Percentiles rank a stretch among this genome's conserved stretches.
phyloP scores from a whole-genome alignment of 257 asterid genomes.

The Avicennia marina region DNA sequence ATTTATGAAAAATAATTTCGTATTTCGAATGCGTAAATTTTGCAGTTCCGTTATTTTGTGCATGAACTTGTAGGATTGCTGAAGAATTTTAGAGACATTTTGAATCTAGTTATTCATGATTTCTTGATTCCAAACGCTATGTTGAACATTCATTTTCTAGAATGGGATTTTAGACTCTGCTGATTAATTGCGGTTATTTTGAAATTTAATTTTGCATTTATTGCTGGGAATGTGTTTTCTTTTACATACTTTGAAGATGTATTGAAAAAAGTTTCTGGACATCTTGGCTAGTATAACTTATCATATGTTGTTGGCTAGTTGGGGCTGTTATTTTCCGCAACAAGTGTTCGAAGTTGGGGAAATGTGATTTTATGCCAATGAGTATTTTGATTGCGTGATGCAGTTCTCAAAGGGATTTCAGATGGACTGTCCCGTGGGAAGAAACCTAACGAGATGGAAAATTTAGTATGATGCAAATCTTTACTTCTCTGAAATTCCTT shows the following conservation, averaged over 20 bases:
- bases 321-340: slow-evolving; percentile 4
- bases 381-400: slow-evolving; percentile 22
- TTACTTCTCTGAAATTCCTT: background rate
- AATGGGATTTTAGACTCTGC: background rate
- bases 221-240: background rate
- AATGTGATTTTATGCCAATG: background rate
- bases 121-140: background rate
- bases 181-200: background rate
- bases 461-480: slow-evolving; percentile 37
- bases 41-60: too few species aligned
- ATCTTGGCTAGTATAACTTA: background rate
- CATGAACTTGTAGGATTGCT: too few species aligned
- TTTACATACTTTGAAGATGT: background rate
- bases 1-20: too few species aligned
- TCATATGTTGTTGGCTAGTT: slow-evolving; percentile 1
- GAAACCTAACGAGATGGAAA: slow-evolving; percentile 74
- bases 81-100: too few species aligned
- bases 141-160: slow-evolving; percentile 1
- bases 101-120: too few species aligned
- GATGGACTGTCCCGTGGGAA: slow-evolving; percentile 85
- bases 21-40: too few species aligned
- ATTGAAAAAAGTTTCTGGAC: too few species aligned
- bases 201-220: background rate
- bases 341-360: slow-evolving; percentile 1
- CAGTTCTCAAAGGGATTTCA: slow-evolving; percentile 86